A percentile compares a stretch with the other conserved stretches of the same genome.
Evolutionary conservation across 2,329 filamentous ascomycete species (phyloP).

Genomic region (Arthrobotrys iridis): DNA sequence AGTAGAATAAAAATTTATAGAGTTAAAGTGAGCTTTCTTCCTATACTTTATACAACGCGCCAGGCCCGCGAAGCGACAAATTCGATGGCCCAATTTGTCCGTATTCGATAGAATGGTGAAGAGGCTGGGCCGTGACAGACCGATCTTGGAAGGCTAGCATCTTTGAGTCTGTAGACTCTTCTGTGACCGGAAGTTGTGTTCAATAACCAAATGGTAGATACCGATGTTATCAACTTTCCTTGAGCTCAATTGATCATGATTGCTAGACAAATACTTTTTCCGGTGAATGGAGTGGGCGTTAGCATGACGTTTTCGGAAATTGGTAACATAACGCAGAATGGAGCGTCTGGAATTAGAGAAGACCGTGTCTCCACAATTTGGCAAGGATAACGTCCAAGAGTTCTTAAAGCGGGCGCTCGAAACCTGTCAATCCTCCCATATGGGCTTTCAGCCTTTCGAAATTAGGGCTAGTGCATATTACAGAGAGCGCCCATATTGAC

Average conservation of each 20-base stretch:
- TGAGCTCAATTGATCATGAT: slow-evolving; percentile 50
- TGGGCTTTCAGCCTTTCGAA: no score
- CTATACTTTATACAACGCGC: slow-evolving; percentile 23
- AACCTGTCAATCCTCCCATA: no score
- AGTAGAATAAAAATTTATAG: neutral
- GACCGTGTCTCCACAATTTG: no score
- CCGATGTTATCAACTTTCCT: slow-evolving; percentile 3
- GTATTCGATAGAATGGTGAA: neutral
- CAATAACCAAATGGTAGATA: neutral
- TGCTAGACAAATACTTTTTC: slow-evolving; percentile 34
- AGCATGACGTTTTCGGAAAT: slow-evolving; percentile 17
- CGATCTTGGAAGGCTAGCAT: slow-evolving; percentile 28
- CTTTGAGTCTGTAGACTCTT: neutral
- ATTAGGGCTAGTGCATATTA: no score
- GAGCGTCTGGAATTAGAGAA: slow-evolving; percentile 3
- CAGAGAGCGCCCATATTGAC: no score
- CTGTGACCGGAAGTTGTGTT: slow-evolving; percentile 21
- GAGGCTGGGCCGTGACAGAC: slow-evolving; percentile 15
- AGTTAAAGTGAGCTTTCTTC: neutral
- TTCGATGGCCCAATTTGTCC: neutral
- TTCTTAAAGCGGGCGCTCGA: no score
- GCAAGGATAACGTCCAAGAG: no score
- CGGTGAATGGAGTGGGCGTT: neutral
- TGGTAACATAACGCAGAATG: neutral
- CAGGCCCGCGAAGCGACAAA: neutral